These are phyloP conservation scores for Fusarium nanum DNA, from an alignment of 2,329 filamentous ascomycete species.

Conservation along the genomic window DNA sequence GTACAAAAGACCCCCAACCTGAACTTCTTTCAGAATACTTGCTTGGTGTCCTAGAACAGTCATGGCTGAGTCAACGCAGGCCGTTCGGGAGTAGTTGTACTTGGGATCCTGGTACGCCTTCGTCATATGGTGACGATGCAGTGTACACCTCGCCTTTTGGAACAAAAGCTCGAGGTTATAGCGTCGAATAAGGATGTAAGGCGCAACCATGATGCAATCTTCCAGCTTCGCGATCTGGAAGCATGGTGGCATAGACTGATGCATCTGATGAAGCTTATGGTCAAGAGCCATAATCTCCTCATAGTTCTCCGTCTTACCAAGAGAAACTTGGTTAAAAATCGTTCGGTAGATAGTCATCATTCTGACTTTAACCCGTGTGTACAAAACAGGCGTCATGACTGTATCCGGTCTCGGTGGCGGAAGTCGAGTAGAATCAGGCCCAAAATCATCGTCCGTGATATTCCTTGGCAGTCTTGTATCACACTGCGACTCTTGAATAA, in stretches of 20 bases:
- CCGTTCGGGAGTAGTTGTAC: conserved; percentile 25
- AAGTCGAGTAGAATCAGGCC: conserved; percentile 2
- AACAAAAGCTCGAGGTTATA: conserved; percentile 34
- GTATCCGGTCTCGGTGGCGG: conserved; percentile 24
- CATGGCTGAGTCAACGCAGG: conserved; percentile 37
- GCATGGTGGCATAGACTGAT: conserved; percentile 21
- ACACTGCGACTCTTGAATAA: conserved; percentile 29
- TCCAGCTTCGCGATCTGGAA: conserved; percentile 24
- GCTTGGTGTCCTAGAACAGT: conserved; percentile 10
- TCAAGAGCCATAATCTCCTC: conserved; percentile 36
- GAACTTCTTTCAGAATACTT: conserved; percentile 32
- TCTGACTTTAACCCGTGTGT: conserved; percentile 23
- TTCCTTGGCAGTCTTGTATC: conserved; percentile 27
- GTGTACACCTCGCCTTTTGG: conserved; percentile 29
- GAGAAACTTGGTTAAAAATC: conserved; percentile 36
- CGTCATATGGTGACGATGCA: conserved; percentile 35
- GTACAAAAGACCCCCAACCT: conserved; percentile 19
- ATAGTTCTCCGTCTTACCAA: conserved; percentile 24
- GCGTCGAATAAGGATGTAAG: conserved; percentile 25
- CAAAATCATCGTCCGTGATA: conserved; percentile 34
- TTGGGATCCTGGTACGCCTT: conserved; percentile 25
- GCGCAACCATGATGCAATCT: conserved; percentile 27
- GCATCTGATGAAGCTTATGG: conserved; percentile 11
- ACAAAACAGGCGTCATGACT: conserved; percentile 13
- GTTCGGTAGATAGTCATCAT: conserved; percentile 31